Conservation (phyloP, 768 basidiomycete species). For the Mycena indigotica region DNA sequence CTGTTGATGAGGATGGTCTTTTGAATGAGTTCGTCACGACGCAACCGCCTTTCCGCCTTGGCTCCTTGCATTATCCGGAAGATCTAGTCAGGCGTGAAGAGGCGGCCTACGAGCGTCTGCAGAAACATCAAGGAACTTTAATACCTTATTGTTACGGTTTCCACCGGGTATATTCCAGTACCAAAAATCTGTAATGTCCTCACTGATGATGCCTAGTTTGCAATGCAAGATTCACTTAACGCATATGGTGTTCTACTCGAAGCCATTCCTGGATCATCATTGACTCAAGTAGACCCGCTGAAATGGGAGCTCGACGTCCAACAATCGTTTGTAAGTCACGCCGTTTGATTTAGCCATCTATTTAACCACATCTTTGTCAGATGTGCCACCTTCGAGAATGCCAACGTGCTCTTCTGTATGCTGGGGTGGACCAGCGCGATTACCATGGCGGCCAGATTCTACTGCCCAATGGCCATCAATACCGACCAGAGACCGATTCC, state of each 20-base stretch:
- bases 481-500: not conserved
- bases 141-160: conserved; percentile 3
- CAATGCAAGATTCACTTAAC: not conserved
- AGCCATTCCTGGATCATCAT: not conserved
- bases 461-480: not conserved
- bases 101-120: not conserved
- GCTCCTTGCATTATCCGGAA: not conserved
- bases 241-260: not conserved
- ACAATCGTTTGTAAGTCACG: not conserved
- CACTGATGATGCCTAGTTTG: not conserved
- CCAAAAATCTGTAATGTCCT: not conserved
- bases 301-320: not conserved
- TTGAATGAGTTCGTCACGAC: not conserved
- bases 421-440: conserved; percentile 7
- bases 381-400: not conserved
- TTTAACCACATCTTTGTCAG: not conserved
- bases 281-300: not conserved
- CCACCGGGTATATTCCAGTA: not conserved
- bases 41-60: not conserved
- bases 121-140: not conserved
- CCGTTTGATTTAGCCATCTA: not conserved
- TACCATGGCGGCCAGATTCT: conserved; percentile 5
- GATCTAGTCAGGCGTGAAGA: conserved; percentile 4
- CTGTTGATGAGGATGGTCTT: not conserved
- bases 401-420: conserved; percentile 1